Conservation (phyloP, 2,329 filamentous ascomycete species). For the Calonectria leucothoes region DNA sequence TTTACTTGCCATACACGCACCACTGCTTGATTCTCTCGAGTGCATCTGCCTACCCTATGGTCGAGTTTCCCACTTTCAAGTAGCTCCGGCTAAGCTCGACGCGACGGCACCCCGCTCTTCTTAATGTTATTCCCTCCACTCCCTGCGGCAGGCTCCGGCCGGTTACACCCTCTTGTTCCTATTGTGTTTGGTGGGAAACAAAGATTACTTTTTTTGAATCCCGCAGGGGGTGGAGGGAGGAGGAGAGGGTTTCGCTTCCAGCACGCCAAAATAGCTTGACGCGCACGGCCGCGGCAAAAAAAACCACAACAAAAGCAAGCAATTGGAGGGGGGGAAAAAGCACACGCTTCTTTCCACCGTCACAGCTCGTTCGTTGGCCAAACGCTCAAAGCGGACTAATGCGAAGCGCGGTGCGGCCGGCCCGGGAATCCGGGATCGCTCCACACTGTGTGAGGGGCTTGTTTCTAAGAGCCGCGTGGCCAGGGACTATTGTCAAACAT, state of each 20-base stretch:
- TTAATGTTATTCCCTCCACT: neutral
- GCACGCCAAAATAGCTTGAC: neutral
- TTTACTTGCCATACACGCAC: neutral
- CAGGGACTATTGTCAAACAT: neutral
- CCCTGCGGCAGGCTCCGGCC: neutral
- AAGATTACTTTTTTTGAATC: neutral
- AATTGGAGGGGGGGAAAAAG: neutral
- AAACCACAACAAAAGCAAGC: neutral
- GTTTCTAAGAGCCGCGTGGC: neutral
- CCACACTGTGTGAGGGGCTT: slow-evolving; percentile 14
- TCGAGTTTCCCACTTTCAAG: neutral
- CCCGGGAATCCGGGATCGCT: slow-evolving; percentile 19
- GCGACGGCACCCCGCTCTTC: neutral
- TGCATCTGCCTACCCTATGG: neutral
- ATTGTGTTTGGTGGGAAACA: neutral
- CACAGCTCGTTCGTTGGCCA: neutral
- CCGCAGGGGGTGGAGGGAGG: neutral
- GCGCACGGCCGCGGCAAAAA: slow-evolving; percentile 13
- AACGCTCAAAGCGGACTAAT: slow-evolving; percentile 23
- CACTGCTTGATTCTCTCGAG: slow-evolving; percentile 23
- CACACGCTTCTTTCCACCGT: neutral
- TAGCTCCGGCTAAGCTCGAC: neutral
- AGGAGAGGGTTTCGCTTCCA: neutral
- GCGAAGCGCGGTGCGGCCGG: slow-evolving; percentile 12
- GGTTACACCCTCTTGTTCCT: neutral